Evolutionary conservation across 306 rosid genomes (phyloP).

Genomic region (Psophocarpus tetragonolobus): DNA sequence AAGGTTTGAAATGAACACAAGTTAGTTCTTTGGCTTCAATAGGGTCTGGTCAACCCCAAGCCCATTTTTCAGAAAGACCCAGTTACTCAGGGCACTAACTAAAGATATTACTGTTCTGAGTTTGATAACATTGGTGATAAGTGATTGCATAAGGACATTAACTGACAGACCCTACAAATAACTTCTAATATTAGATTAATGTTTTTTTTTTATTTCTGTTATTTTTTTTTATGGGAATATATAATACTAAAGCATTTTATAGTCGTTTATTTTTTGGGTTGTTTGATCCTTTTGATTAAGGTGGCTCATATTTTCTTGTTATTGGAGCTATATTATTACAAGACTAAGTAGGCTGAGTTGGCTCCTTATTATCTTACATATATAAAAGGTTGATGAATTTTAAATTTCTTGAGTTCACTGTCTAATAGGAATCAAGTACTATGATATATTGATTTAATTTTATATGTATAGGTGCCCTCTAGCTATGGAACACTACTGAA

Average conservation of each 20-base stretch:
- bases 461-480: not conserved
- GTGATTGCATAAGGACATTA: not conserved
- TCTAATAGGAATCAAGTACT: slow-evolving; percentile 6
- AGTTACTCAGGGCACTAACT: too few species aligned
- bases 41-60: too few species aligned
- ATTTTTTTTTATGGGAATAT: slow-evolving; percentile 9
- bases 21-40: too few species aligned
- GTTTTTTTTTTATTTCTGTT: not conserved
- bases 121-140: too few species aligned
- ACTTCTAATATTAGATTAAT: not conserved
- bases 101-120: too few species aligned
- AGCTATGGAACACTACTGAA: not conserved
- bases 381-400: not conserved
- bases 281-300: not conserved
- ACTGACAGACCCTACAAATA: not conserved
- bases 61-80: too few species aligned
- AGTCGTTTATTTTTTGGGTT: not conserved
- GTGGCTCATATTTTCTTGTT: not conserved
- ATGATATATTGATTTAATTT: not conserved
- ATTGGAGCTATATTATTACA: slow-evolving; percentile 2
- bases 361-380: not conserved
- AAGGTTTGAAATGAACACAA: too few species aligned
- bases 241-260: slow-evolving; percentile 1
- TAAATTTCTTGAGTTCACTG: not conserved
- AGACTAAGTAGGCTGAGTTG: not conserved